These are phyloP conservation scores for Curvularia sp. DNA, from an alignment of 2,329 filamentous ascomycete genomes.

Conservation along the genomic window DNA sequence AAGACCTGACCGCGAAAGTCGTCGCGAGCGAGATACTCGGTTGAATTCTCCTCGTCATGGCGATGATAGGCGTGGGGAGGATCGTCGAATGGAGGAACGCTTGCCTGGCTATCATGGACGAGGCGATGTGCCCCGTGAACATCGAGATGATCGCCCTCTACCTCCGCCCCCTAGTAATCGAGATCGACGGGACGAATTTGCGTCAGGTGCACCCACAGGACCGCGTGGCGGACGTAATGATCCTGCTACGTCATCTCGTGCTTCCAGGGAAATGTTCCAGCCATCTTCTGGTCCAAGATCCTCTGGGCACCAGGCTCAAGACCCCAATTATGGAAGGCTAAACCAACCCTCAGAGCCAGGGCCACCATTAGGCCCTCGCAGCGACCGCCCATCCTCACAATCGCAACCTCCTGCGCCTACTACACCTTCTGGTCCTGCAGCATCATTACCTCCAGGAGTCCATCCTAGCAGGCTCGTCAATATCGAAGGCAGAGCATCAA, in stretches of 20 bases:
- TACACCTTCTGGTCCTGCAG: slow-evolving; percentile 43
- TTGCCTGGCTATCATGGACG: slow-evolving; percentile 34
- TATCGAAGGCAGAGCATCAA: slow-evolving; percentile 40
- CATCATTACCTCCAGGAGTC: slow-evolving; percentile 55
- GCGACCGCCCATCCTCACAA: slow-evolving; percentile 42
- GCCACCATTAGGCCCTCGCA: slow-evolving; percentile 64
- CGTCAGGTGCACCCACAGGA: slow-evolving; percentile 59
- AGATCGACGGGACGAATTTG: slow-evolving; percentile 51
- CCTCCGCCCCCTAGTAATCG: slow-evolving; percentile 41
- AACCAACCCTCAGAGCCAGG: slow-evolving; percentile 57
- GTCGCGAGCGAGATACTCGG: slow-evolving; percentile 40
- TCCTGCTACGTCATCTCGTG: slow-evolving; percentile 30
- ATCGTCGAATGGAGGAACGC: slow-evolving; percentile 41
- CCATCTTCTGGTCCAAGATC: slow-evolving; percentile 43
- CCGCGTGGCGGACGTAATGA: slow-evolving; percentile 58
- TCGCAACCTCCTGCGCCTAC: slow-evolving; percentile 39
- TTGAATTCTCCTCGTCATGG: slow-evolving; percentile 41
- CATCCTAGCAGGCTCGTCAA: slow-evolving; percentile 63
- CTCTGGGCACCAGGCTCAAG: slow-evolving; percentile 49
- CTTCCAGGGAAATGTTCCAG: slow-evolving; percentile 52
- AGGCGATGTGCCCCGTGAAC: slow-evolving; percentile 36
- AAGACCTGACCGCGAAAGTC: slow-evolving; percentile 39
- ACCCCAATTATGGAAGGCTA: slow-evolving; percentile 59
- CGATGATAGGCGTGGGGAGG: slow-evolving; percentile 36
- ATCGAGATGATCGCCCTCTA: slow-evolving; percentile 45